Evolutionary conservation across 2,329 filamentous ascomycete genomes (phyloP).

Genomic region (Capronia epimyces): DNA sequence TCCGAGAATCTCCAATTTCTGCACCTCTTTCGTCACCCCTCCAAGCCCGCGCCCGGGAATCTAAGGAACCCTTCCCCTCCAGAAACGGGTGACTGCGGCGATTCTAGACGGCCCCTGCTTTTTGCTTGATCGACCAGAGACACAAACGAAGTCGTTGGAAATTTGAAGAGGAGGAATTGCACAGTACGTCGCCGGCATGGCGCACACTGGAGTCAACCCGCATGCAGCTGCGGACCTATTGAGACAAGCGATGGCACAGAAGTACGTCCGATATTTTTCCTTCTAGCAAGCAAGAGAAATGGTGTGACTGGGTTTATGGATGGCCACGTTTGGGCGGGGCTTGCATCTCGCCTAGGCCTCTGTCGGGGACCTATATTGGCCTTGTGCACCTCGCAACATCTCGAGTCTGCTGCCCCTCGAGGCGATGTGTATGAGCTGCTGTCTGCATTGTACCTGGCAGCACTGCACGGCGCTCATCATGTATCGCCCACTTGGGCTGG

Average conservation of each 20-base stretch:
- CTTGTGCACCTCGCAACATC: background rate
- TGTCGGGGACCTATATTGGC: background rate
- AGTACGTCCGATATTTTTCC: slow-evolving; percentile 44
- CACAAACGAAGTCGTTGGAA: slow-evolving; percentile 1
- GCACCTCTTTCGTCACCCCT: slow-evolving; percentile 22
- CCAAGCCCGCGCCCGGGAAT: slow-evolving; percentile 20
- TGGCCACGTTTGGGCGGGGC: slow-evolving; percentile 4
- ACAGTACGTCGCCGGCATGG: slow-evolving; percentile 23
- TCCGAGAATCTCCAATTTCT: slow-evolving; percentile 27
- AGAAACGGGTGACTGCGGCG: slow-evolving; percentile 18
- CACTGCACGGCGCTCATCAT: background rate
- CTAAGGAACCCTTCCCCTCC: slow-evolving; percentile 19
- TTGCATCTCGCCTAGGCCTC: slow-evolving; percentile 7
- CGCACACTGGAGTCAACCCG: slow-evolving; percentile 36
- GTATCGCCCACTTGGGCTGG: slow-evolving; percentile 5
- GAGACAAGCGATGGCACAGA: slow-evolving; percentile 54
- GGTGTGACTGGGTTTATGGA: slow-evolving; percentile 8
- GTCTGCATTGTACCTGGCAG: background rate
- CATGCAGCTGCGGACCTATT: slow-evolving; percentile 53
- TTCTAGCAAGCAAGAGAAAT: slow-evolving; percentile 7
- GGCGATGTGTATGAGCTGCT: background rate
- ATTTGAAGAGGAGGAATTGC: slow-evolving; percentile 18
- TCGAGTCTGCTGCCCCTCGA: slow-evolving; percentile 1
- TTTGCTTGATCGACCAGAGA: background rate
- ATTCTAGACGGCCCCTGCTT: background rate